A percentile compares a stretch with the other conserved stretches of the same genome.
Evolutionary conservation across 768 basidiomycete species (phyloP).

Genomic region (Crepidotus variabilis): DNA sequence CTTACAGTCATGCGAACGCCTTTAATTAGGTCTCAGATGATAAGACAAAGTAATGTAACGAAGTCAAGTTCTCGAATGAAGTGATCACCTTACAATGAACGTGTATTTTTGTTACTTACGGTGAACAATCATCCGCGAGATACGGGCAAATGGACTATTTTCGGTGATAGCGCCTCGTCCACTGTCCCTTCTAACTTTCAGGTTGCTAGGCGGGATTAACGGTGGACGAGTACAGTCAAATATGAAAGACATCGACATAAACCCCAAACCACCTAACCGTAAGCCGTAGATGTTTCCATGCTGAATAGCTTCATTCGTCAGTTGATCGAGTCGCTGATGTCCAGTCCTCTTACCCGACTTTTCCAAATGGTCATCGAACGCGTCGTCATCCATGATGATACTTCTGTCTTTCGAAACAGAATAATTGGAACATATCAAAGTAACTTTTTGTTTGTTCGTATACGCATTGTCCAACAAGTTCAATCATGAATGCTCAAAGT

Average conservation of each 20-base stretch:
- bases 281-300: conserved; percentile 8
- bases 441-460: conserved; percentile 5
- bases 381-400: background rate
- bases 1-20: conserved; percentile 24
- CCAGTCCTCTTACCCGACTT: background rate
- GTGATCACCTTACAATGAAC: conserved; percentile 28
- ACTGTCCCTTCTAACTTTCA: background rate
- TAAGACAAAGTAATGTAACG: conserved; percentile 18
- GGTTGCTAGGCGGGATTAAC: no score
- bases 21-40: conserved; percentile 23
- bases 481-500: conserved; percentile 13
- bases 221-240: background rate
- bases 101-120: conserved; percentile 27
- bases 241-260: background rate
- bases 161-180: conserved; percentile 17
- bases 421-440: background rate
- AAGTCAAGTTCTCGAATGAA: conserved; percentile 23
- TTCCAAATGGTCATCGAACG: conserved; percentile 1
- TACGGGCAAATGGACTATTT: conserved; percentile 37
- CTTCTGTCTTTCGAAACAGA: background rate
- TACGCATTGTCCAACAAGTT: background rate
- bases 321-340: conserved; percentile 16
- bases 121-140: conserved; percentile 45
- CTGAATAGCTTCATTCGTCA: conserved; percentile 12
- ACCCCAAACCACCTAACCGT: background rate